Percentiles rank a stretch among this genome's conserved stretches.
These are phyloP conservation scores for Backusella circina DNA, from an alignment of 192 early-diverging fungal species.

Conservation along the genomic window DNA sequence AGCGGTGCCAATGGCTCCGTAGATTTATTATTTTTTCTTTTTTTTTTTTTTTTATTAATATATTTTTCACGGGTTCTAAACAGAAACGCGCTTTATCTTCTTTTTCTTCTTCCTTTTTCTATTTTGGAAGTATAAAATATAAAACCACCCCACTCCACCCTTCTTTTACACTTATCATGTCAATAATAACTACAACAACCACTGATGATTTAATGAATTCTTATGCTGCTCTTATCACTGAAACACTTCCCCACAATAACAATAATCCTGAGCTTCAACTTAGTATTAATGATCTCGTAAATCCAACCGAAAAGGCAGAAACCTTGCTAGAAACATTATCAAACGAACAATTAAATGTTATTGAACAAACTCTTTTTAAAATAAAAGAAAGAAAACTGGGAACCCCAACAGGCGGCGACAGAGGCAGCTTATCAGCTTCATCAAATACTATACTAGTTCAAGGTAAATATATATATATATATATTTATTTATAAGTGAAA, in stretches of 20 bases:
- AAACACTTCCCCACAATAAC: background rate
- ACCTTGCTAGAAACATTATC: slow-evolving; percentile 10
- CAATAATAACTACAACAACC: slow-evolving; percentile 1
- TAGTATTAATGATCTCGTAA: slow-evolving; percentile 17
- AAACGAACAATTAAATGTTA: slow-evolving; percentile 13
- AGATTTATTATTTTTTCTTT: background rate
- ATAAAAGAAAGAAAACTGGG: slow-evolving; percentile 10
- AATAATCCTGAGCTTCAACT: slow-evolving; percentile 15
- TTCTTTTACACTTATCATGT: background rate
- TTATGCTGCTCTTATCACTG: slow-evolving; percentile 6
- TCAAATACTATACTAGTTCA: background rate
- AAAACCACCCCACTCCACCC: slow-evolving; percentile 4
- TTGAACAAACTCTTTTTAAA: slow-evolving; percentile 17
- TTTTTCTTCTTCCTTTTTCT: background rate
- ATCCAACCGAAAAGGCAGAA: slow-evolving; percentile 17
- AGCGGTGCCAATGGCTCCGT: background rate
- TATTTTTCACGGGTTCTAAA: slow-evolving; percentile 3
- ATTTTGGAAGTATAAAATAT: background rate
- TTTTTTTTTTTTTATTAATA: background rate
- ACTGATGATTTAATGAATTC: slow-evolving; percentile 11
- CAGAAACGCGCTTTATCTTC: slow-evolving; percentile 7
- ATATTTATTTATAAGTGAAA: background rate
- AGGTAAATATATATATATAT: background rate
- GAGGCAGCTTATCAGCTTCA: background rate
- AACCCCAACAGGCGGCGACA: background rate